Evolutionary conservation across 176 grass and related monocot genomes (phyloP).

Genomic region (Bothriochloa decipiens): DNA sequence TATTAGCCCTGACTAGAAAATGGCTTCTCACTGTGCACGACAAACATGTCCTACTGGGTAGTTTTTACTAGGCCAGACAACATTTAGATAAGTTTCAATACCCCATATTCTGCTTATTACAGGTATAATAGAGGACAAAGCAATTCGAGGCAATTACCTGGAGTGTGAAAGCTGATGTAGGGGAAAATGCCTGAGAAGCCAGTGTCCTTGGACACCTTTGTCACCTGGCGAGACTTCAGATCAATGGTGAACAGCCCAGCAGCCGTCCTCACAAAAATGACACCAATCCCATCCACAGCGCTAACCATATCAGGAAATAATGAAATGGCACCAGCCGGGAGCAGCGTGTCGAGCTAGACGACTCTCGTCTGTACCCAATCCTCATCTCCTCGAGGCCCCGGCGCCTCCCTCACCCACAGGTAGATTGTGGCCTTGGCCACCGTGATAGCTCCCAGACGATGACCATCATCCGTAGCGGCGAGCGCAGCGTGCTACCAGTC

Average conservation of each 20-base stretch:
- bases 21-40: too few species aligned
- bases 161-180: conserved; percentile 26
- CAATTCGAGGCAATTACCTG: conserved; percentile 17
- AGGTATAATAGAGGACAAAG: too few species aligned
- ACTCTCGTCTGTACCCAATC: neutral
- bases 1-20: too few species aligned
- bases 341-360: conserved; percentile 3
- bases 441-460: neutral
- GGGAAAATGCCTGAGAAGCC: neutral
- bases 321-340: neutral
- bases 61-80: too few species aligned
- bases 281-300: too few species aligned
- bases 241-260: conserved; percentile 19
- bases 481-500: neutral
- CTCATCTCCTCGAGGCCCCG: neutral
- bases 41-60: too few species aligned
- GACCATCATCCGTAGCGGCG: neutral
- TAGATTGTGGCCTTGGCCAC: neutral
- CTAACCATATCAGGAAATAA: neutral
- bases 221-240: conserved; percentile 21
- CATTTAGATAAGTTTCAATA: too few species aligned
- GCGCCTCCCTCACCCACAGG: neutral
- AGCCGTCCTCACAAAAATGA: too few species aligned
- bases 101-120: too few species aligned
- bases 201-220: neutral